A percentile compares a stretch with the other conserved stretches of the same genome.
Conservation (phyloP, 768 basidiomycete species). For the Paxillus ammoniavirescens region DNA sequence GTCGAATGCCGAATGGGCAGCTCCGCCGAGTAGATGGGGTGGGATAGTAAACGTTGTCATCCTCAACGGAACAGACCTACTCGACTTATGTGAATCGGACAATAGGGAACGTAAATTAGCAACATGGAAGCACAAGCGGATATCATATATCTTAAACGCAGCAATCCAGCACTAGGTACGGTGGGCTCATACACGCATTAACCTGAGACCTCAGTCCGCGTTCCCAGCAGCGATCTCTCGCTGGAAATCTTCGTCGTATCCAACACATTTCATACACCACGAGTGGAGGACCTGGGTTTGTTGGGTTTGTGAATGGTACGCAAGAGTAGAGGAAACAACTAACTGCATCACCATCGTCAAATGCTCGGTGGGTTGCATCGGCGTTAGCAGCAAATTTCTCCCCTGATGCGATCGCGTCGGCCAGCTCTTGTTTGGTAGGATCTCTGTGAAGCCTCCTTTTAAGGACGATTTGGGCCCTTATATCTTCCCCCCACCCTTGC, state of each 20-base stretch:
- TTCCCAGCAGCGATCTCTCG: slow-evolving; percentile 15
- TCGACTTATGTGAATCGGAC: too few species aligned
- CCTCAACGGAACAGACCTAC: too few species aligned
- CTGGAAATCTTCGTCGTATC: slow-evolving; percentile 22
- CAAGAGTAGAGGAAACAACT: background rate
- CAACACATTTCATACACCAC: slow-evolving; percentile 18
- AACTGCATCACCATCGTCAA: slow-evolving; percentile 14
- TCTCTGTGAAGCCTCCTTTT: slow-evolving; percentile 12
- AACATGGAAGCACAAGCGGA: too few species aligned
- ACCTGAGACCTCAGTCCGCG: background rate
- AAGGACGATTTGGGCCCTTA: slow-evolving; percentile 18
- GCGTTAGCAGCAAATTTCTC: slow-evolving; percentile 13
- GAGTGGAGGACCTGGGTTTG: slow-evolving; percentile 12
- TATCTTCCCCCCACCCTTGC: slow-evolving; percentile 6
- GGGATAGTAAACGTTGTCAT: too few species aligned
- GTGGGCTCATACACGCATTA: too few species aligned
- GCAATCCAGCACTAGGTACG: too few species aligned
- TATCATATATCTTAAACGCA: too few species aligned
- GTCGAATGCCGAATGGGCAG: too few species aligned
- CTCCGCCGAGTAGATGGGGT: too few species aligned
- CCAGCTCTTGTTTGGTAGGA: slow-evolving; percentile 9
- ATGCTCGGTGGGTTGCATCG: slow-evolving; percentile 13
- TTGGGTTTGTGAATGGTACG: background rate
- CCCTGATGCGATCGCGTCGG: background rate
- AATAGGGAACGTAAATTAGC: too few species aligned